These are phyloP conservation scores for Ophiocordyceps camponoti-leonardi DNA, from an alignment of 2,329 filamentous ascomycete species.

Conservation along the genomic window DNA sequence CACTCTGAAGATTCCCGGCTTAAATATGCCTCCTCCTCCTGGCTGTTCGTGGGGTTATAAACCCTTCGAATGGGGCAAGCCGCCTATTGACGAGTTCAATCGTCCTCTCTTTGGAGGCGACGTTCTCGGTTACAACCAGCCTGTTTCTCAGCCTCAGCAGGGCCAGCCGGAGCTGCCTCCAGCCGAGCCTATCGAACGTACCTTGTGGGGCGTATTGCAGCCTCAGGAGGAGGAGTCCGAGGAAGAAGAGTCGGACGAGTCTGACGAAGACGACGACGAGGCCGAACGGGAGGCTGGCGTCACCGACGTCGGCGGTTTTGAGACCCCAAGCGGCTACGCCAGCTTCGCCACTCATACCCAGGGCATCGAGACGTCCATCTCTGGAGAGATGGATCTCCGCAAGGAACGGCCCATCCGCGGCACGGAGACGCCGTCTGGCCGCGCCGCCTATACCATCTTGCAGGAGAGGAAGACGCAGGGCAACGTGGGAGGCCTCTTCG, in stretches of 20 bases:
- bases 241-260: constrained; percentile 55
- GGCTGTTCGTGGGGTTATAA: constrained; percentile 91
- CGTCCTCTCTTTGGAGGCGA: constrained; percentile 85
- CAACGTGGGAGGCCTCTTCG: constrained; percentile 79
- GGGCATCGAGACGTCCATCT: constrained; percentile 54
- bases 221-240: constrained; percentile 59
- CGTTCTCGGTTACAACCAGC: constrained; percentile 61
- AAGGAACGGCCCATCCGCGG: constrained; percentile 71
- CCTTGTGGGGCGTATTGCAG: constrained; percentile 84
- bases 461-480: constrained; percentile 66
- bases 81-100: constrained; percentile 86
- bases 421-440: constrained; percentile 61
- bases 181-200: constrained; percentile 71
- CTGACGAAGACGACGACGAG: constrained; percentile 37
- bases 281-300: constrained; percentile 13
- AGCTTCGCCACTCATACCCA: constrained; percentile 64
- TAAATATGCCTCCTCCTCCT: constrained; percentile 82
- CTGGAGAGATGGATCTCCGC: constrained; percentile 78
- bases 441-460: constrained; percentile 75
- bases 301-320: constrained; percentile 38
- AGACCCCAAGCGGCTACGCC: constrained; percentile 65
- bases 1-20: constrained; percentile 80
- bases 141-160: constrained; percentile 18
- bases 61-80: constrained; percentile 90
- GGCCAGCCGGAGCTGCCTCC: constrained; percentile 22